Conservation (phyloP, 768 basidiomycete genomes). For the Infundibulicybe gibba region DNA sequence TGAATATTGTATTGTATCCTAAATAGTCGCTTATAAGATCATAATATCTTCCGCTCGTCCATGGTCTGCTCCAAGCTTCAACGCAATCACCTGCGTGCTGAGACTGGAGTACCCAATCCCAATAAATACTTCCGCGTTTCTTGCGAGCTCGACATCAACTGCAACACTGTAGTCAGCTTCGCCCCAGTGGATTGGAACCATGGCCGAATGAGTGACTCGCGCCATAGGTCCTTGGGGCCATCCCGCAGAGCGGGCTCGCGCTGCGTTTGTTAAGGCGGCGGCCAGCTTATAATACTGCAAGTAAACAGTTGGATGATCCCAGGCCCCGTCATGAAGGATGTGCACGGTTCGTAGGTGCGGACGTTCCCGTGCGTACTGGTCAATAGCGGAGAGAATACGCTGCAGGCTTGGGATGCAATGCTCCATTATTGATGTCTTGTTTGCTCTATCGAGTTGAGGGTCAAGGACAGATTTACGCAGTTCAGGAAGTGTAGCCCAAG, state of each 20-base stretch:
- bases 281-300: constrained; percentile 37
- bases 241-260: constrained; percentile 26
- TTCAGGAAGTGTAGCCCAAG: constrained; percentile 43
- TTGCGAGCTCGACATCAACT: constrained; percentile 43
- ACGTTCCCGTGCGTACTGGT: constrained; percentile 25
- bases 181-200: constrained; percentile 29
- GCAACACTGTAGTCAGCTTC: constrained; percentile 40
- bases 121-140: constrained; percentile 38
- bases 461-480: constrained; percentile 25
- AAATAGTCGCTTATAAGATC: constrained; percentile 16
- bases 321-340: constrained; percentile 43
- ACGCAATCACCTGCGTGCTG: constrained; percentile 38
- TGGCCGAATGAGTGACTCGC: constrained; percentile 35
- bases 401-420: constrained; percentile 41
- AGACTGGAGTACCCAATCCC: constrained; percentile 48
- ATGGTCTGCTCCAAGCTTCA: constrained; percentile 35
- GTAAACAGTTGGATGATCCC: constrained; percentile 42
- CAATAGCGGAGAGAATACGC: constrained; percentile 37
- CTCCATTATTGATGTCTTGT: constrained; percentile 32
- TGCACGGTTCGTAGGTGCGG: constrained; percentile 36
- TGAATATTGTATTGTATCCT: not conserved
- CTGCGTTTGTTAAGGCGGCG: constrained; percentile 28
- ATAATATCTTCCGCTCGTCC: constrained; percentile 32
- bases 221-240: constrained; percentile 40
- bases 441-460: constrained; percentile 30